A percentile compares a stretch with the other conserved stretches of the same genome.
phyloP scores from a whole-genome alignment of 371 early-diverging fungal genomes.

The Blastocladiella emersonii region DNA sequence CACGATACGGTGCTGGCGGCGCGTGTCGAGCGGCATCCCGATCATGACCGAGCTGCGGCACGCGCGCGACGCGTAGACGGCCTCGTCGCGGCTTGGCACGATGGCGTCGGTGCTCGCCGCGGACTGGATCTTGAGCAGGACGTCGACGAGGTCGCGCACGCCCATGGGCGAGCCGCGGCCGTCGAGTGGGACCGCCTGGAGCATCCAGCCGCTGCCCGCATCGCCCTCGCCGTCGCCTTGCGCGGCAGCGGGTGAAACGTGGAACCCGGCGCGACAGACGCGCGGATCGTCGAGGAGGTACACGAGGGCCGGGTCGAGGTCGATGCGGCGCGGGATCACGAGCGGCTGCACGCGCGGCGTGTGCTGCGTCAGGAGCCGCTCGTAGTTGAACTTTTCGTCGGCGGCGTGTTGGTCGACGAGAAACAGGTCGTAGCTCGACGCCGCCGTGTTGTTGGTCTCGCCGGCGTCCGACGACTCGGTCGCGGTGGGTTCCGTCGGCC shows the following conservation, averaged over 20 bases:
- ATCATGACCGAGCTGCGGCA: slow-evolving; percentile 65
- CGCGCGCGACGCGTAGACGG: slow-evolving; percentile 61
- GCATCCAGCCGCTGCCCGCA: background rate
- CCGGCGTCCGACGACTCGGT: slow-evolving; percentile 2
- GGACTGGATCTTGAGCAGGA: background rate
- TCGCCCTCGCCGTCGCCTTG: background rate
- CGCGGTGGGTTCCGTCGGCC: too few relatives aligned
- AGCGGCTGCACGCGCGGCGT: background rate
- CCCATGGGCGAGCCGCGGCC: background rate
- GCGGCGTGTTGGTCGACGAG: slow-evolving; percentile 98
- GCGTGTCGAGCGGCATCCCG: slow-evolving; percentile 51
- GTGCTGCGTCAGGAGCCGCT: slow-evolving; percentile 45
- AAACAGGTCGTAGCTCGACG: slow-evolving; percentile 65
- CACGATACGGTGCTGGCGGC: slow-evolving; percentile 62
- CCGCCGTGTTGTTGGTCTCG: too few relatives aligned
- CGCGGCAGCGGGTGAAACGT: background rate
- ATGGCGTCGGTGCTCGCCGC: background rate
- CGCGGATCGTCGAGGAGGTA: background rate
- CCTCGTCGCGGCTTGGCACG: slow-evolving; percentile 15
- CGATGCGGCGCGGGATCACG: background rate
- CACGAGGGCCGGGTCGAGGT: background rate
- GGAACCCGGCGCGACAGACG: background rate
- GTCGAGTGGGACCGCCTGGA: background rate
- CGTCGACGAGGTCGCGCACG: background rate
- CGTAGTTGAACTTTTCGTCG: slow-evolving; percentile 97